Evolutionary conservation across 768 basidiomycete species (phyloP), one percentile per base, ranked within the genome.

Genomic region (Imleria badia): DNA sequence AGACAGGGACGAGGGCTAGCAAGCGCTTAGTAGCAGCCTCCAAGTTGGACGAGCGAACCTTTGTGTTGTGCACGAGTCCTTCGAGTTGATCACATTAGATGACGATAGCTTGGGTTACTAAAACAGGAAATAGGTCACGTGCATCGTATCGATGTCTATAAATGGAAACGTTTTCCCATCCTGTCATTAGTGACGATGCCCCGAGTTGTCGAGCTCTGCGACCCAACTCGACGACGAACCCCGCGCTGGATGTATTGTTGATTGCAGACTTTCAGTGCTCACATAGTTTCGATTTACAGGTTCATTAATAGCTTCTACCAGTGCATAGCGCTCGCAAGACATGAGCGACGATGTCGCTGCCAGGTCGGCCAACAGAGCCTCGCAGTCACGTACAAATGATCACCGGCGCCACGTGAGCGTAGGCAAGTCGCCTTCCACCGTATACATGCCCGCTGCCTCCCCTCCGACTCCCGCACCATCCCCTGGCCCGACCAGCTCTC

Each of bases 381-480:
- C 49, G 13, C 55, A 55, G 41, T 34, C 62, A 35, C 55, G 42
- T 29, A 58, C 51, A 36, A 43, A 46, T n/a, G 63, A 66, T 48
- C 55, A 58, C 34, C 56, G 46, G 19, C 58, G 51, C 47, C 54
- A 64, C 43, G 52, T 41, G 46, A 61, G 54, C 45, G 47, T n/a
- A 54, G 55, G 34, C 48, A 60, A 29, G 45, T 52, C 62, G 3
- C 54, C 69, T 11, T 65, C 74, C 1, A 73, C 74, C 5, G 59
- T 83, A 7, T 82, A 78, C 65, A 76, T 83, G 66, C 82, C 83
- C 39, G 73, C 81, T 26, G 71, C 75, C 29, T 80, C 82, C 1
- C 84, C 83, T 1, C 84, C 84, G 5, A 85, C 84, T 0, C 84
- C 84, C 14, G 83, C 82, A 22, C 83, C 83, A 1, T 85, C 83